These are phyloP conservation scores for Pichia californica DNA, from an alignment of 805 yeast species.

Conservation along the genomic window DNA sequence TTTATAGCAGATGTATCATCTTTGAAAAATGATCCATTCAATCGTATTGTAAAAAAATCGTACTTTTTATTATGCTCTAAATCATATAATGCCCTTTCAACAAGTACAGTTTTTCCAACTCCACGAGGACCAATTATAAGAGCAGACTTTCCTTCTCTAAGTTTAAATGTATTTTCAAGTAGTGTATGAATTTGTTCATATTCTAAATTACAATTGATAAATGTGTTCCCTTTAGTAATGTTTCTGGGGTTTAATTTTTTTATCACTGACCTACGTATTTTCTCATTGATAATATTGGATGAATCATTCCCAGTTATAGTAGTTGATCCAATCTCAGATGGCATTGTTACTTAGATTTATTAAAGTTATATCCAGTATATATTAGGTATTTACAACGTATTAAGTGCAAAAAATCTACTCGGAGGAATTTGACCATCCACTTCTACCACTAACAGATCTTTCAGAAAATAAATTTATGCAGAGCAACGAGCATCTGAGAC, in stretches of 20 bases:
- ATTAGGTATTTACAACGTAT: too few relatives aligned
- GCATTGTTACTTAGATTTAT: too few relatives aligned
- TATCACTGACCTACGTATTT: constrained; percentile 7
- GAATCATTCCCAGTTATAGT: neutral
- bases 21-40: constrained; percentile 66
- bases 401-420: too few relatives aligned
- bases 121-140: constrained; percentile 75
- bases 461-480: too few relatives aligned
- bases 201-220: constrained; percentile 30
- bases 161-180: constrained; percentile 56
- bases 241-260: constrained; percentile 18
- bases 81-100: constrained; percentile 49
- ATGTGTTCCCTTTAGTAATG: constrained; percentile 10
- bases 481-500: too few relatives aligned
- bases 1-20: constrained; percentile 77
- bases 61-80: constrained; percentile 37
- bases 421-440: too few relatives aligned
- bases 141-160: constrained; percentile 75
- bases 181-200: constrained; percentile 48
- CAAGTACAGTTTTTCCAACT: constrained; percentile 63
- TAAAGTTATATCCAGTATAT: too few relatives aligned
- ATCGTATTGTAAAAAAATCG: constrained; percentile 53
- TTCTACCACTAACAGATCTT: too few relatives aligned
- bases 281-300: neutral
- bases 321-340: too few relatives aligned